Percentiles rank a stretch among this genome's conserved stretches.
These are phyloP conservation scores for Hygrocybe coccinea DNA, from an alignment of 768 basidiomycete genomes.

Conservation along the genomic window DNA sequence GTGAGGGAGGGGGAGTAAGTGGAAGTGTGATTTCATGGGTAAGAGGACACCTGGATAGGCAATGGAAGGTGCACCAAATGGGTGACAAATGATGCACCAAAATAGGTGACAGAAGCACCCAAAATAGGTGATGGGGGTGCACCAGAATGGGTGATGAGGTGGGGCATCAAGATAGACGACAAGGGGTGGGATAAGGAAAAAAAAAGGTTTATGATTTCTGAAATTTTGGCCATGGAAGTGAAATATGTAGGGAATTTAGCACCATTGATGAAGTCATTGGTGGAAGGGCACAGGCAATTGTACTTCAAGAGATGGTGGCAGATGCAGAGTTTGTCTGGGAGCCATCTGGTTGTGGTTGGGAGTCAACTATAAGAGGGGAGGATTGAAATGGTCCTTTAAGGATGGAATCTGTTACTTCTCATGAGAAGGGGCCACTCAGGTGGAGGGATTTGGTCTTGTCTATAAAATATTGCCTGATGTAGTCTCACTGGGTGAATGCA, in stretches of 20 bases:
- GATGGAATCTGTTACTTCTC: constrained; percentile 16
- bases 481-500: neutral
- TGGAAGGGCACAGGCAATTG: constrained; percentile 8
- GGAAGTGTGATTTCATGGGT: neutral
- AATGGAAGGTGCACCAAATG: neutral
- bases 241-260: constrained; percentile 23
- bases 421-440: constrained; percentile 21
- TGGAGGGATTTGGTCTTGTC: neutral
- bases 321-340: constrained; percentile 17
- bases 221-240: constrained; percentile 15
- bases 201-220: constrained; percentile 12
- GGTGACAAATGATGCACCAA: neutral
- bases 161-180: neutral
- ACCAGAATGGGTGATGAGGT: neutral
- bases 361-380: constrained; percentile 14
- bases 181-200: neutral
- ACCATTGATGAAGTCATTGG: constrained; percentile 19
- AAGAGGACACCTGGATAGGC: neutral
- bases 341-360: constrained; percentile 7
- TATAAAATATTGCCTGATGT: constrained; percentile 13
- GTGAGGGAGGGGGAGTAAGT: neutral
- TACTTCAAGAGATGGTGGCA: constrained; percentile 19
- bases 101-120: neutral
- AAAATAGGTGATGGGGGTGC: neutral
- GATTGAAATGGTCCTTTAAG: constrained; percentile 25